Conservation (phyloP, 164 flowering plant genomes). For the Chimonanthus salicifolius region DNA sequence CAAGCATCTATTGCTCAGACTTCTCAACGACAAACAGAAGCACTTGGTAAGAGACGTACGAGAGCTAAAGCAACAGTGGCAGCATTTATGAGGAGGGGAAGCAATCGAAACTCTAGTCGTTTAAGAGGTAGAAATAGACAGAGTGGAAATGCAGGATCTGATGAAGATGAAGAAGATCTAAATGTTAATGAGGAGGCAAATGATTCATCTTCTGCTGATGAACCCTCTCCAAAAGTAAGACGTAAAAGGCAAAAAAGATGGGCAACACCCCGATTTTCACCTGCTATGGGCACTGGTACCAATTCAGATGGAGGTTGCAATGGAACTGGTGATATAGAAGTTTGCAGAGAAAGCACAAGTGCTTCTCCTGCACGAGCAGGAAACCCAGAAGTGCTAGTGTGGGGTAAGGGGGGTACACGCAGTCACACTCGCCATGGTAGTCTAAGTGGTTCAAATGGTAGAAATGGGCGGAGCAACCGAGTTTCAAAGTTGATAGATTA, state of each 20-base stretch:
- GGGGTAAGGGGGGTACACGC: conserved; percentile 82
- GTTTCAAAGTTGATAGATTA: conserved; percentile 51
- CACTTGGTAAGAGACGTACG: conserved; percentile 51
- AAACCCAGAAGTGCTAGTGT: conserved; percentile 58
- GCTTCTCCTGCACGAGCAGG: conserved; percentile 50
- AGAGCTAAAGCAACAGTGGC: conserved; percentile 30
- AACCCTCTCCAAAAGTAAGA: conserved; percentile 41
- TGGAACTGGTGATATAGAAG: conserved; percentile 54
- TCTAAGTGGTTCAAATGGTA: conserved; percentile 34
- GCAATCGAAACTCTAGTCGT: conserved; percentile 15
- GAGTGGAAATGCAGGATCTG: conserved; percentile 48
- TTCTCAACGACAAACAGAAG: conserved; percentile 69
- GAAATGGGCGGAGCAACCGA: conserved; percentile 38
- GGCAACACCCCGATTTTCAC: conserved; percentile 24
- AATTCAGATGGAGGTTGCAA: conserved; percentile 35
- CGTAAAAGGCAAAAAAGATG: conserved; percentile 53
- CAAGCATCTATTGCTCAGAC: conserved; percentile 90
- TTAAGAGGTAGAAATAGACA: conserved; percentile 45
- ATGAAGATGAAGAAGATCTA: conserved; percentile 55
- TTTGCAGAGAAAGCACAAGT: conserved; percentile 37
- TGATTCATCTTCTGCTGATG: conserved; percentile 78
- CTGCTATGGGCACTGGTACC: conserved; percentile 38
- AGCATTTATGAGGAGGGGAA: conserved; percentile 39
- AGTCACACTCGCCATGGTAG: conserved; percentile 66
- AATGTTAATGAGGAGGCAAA: conserved; percentile 51